Conservation (phyloP, 192 early-diverging fungal species). For the Chytriomyces confervae region DNA sequence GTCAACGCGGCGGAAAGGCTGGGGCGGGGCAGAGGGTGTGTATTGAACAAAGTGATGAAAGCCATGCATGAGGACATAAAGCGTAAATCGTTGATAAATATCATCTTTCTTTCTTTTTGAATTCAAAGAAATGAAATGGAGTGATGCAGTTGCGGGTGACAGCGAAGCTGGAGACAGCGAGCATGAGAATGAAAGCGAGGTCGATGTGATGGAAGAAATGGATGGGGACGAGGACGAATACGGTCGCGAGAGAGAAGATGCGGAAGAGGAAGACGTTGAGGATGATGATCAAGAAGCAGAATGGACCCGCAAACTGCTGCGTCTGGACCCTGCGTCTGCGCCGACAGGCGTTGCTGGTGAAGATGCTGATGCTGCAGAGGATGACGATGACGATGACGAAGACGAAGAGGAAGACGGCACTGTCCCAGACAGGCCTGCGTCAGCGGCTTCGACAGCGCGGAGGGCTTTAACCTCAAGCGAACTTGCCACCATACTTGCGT, state of each 20-base stretch:
- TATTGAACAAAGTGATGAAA: no score
- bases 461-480: slow-evolving; percentile 5
- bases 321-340: not conserved
- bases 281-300: slow-evolving; percentile 1
- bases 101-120: not conserved
- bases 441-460: not conserved
- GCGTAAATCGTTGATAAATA: not conserved
- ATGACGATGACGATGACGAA: not conserved
- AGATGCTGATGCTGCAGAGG: not conserved
- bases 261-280: not conserved
- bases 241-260: slow-evolving; percentile 15
- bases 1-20: no score
- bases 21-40: no score
- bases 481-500: slow-evolving; percentile 24
- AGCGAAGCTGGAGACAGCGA: slow-evolving; percentile 1
- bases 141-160: not conserved
- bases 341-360: not conserved
- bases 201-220: slow-evolving; percentile 36
- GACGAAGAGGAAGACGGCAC: no score
- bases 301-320: not conserved
- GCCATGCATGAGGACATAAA: no score
- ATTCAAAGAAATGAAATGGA: slow-evolving; percentile 1
- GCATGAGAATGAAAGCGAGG: slow-evolving; percentile 5
- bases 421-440: no score
- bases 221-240: slow-evolving; percentile 26